phyloP scores from a whole-genome alignment of 139 green algal species.

The Trebouxia sp. region DNA sequence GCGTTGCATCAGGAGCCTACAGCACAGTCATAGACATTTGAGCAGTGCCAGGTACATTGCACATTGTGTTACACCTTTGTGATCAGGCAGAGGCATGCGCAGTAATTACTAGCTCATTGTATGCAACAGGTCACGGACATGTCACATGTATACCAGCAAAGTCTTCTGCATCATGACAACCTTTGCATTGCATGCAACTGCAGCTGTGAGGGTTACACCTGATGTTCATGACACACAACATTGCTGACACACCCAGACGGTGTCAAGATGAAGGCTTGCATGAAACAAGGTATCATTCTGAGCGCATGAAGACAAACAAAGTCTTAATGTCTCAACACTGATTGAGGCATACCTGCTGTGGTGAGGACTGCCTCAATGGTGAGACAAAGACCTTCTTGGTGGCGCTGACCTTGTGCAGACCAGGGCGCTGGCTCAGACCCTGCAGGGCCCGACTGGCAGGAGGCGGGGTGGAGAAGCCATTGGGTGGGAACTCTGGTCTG shows the following conservation, averaged over 20 bases:
- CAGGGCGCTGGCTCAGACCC: neutral
- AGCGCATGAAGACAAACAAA: too few species aligned
- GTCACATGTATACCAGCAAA: neutral
- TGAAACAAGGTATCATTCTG: too few species aligned
- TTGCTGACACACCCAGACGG: too few species aligned
- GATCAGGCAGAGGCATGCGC: neutral
- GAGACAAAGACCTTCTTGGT: slow-evolving; percentile 38
- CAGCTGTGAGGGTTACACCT: neutral
- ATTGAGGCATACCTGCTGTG: slow-evolving; percentile 33
- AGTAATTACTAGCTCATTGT: neutral
- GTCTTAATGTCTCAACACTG: too few species aligned
- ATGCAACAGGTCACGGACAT: neutral
- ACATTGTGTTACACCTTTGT: neutral
- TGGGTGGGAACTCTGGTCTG: slow-evolving; percentile 23
- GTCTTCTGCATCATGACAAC: neutral
- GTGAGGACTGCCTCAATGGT: slow-evolving; percentile 28
- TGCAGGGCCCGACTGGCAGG: slow-evolving; percentile 1
- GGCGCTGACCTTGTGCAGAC: neutral
- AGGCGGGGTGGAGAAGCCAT: slow-evolving; percentile 27
- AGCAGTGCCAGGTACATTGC: neutral
- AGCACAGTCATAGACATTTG: neutral
- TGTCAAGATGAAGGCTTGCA: too few species aligned
- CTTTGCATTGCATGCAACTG: neutral
- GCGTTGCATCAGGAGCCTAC: neutral
- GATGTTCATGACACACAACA: too few species aligned